Conservation (phyloP, 108 stramenopile species). For the Nitzschia palea region DNA sequence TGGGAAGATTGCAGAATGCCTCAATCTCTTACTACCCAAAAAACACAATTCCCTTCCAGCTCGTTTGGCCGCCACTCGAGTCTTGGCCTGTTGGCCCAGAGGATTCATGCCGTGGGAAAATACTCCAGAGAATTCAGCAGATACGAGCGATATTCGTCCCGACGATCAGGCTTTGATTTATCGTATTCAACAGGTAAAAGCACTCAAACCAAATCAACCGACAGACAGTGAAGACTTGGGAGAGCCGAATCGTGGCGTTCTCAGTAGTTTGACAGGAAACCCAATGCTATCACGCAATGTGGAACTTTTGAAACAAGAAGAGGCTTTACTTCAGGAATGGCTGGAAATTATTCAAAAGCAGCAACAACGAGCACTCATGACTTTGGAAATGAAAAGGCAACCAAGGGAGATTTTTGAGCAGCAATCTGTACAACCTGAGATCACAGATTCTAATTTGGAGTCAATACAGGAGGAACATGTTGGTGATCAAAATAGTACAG, state of each 20-base stretch:
- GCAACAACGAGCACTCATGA: constrained; percentile 2
- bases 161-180: constrained; percentile 15
- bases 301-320: constrained; percentile 8
- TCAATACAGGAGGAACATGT: too few relatives aligned
- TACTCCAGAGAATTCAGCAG: not conserved
- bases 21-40: not conserved
- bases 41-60: constrained; percentile 1
- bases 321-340: not conserved
- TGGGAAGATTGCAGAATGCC: constrained; percentile 26
- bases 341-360: not conserved
- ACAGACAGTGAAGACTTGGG: not conserved
- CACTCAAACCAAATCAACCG: constrained; percentile 10
- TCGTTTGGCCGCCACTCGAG: not conserved
- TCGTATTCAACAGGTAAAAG: not conserved
- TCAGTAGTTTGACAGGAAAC: not conserved
- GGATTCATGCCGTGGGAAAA: not conserved
- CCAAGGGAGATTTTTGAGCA: too few relatives aligned
- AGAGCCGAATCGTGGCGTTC: not conserved
- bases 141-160: not conserved
- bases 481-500: too few relatives aligned
- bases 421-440: too few relatives aligned
- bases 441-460: too few relatives aligned
- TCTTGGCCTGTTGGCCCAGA: not conserved
- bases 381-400: too few relatives aligned
- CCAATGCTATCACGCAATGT: not conserved